Percentiles rank a stretch among this genome's conserved stretches.
These are phyloP conservation scores for Ramaria sp. DNA, from an alignment of 768 basidiomycete species.

Conservation along the genomic window DNA sequence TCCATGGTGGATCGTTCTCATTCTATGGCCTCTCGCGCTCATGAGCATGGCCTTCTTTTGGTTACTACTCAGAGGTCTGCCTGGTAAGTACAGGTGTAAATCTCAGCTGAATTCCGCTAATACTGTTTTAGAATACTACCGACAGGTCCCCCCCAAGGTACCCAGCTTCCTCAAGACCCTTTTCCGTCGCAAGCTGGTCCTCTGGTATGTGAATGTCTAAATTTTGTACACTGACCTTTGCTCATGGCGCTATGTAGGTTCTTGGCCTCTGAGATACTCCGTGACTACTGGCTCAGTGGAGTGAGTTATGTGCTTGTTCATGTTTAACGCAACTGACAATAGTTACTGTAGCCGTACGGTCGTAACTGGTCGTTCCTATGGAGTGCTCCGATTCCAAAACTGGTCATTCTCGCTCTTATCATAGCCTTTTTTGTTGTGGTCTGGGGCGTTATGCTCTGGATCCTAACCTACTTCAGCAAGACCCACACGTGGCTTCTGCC, in stretches of 20 bases:
- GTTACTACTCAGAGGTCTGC: slow-evolving; percentile 77
- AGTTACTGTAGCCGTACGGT: slow-evolving; percentile 58
- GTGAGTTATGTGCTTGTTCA: slow-evolving; percentile 31
- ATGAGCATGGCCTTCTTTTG: slow-evolving; percentile 72
- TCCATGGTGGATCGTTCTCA: slow-evolving; percentile 78
- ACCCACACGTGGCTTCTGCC: slow-evolving; percentile 93
- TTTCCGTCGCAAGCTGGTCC: slow-evolving; percentile 81
- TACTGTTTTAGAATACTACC: slow-evolving; percentile 58
- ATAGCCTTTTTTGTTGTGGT: slow-evolving; percentile 78
- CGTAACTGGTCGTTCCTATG: slow-evolving; percentile 94
- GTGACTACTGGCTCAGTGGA: slow-evolving; percentile 88
- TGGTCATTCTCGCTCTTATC: slow-evolving; percentile 74
- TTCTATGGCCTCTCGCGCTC: slow-evolving; percentile 72
- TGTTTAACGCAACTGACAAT: slow-evolving; percentile 10
- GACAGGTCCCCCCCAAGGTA: slow-evolving; percentile 89
- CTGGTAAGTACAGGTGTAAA: slow-evolving; percentile 40
- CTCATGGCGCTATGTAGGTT: slow-evolving; percentile 32
- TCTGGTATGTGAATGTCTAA: slow-evolving; percentile 43
- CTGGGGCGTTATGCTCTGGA: slow-evolving; percentile 64
- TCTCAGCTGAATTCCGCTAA: slow-evolving; percentile 2
- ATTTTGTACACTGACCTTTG: neutral
- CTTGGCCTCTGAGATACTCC: slow-evolving; percentile 81
- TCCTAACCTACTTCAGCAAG: slow-evolving; percentile 82
- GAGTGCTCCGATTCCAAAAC: slow-evolving; percentile 72
- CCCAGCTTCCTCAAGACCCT: slow-evolving; percentile 86